Evolutionary conservation across 768 basidiomycete genomes (phyloP).

Genomic region (Lactarius sanguifluus): DNA sequence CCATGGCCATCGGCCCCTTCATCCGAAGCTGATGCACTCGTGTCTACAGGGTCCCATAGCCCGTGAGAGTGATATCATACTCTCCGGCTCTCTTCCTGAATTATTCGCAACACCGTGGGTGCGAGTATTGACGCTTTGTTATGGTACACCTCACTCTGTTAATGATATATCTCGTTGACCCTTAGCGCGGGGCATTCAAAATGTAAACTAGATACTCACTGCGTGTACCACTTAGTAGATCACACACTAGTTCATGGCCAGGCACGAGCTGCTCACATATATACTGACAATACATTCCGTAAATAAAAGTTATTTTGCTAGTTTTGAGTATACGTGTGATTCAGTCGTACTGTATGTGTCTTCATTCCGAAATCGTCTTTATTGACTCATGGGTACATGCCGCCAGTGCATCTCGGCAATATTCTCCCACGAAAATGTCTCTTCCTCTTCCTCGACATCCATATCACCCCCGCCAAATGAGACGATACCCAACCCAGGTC

Average conservation of each 20-base stretch:
- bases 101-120: background rate
- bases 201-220: conserved; percentile 19
- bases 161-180: conserved; percentile 14
- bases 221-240: conserved; percentile 21
- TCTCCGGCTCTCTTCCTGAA: background rate
- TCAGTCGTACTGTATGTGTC: background rate
- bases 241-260: conserved; percentile 10
- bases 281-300: conserved; percentile 3
- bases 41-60: conserved; percentile 17
- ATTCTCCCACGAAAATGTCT: conserved; percentile 15
- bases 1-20: conserved; percentile 38
- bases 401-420: conserved; percentile 26
- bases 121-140: background rate
- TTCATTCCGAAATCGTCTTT: background rate
- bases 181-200: conserved; percentile 11
- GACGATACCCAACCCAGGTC: conserved; percentile 18
- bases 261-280: background rate
- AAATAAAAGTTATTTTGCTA: conserved; percentile 7
- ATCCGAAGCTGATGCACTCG: conserved; percentile 15
- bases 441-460: conserved; percentile 26
- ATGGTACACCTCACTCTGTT: conserved; percentile 9
- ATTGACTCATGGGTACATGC: background rate
- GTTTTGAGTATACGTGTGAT: background rate
- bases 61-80: conserved; percentile 10
- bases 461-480: conserved; percentile 21